phyloP scores from a whole-genome alignment of 345 rosid genomes.

The Acer yangbiense region DNA sequence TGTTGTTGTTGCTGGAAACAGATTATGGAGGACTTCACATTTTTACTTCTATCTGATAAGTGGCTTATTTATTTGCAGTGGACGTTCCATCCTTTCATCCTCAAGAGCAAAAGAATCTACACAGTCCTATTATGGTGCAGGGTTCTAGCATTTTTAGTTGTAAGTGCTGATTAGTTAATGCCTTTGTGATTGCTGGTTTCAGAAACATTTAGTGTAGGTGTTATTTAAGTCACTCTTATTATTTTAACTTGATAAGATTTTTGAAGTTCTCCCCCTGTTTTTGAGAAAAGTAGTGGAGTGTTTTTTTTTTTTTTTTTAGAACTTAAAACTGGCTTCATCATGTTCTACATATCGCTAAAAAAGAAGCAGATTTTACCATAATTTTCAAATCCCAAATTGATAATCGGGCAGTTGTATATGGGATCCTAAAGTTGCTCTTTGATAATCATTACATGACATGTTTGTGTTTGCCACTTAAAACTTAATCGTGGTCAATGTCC shows the following conservation, averaged over 20 bases:
- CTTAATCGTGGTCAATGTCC: background rate
- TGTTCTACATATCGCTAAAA: background rate
- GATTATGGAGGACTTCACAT: background rate
- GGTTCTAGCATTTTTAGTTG: constrained; percentile 91
- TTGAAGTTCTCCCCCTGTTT: background rate
- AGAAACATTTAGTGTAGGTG: background rate
- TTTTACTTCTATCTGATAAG: constrained; percentile 8
- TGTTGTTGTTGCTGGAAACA: background rate
- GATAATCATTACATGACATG: background rate
- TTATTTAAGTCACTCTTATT: background rate
- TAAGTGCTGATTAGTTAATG: constrained; percentile 44
- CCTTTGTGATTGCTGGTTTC: background rate
- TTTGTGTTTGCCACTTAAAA: background rate
- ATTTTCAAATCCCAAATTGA: background rate
- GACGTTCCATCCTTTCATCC: constrained; percentile 96
- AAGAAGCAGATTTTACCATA: background rate
- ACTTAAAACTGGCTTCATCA: background rate
- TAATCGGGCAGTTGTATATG: background rate
- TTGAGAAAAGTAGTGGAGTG: background rate
- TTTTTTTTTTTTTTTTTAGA: background rate
- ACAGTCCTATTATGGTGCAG: constrained; percentile 98
- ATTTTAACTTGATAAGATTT: background rate
- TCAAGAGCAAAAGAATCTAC: constrained; percentile 94
- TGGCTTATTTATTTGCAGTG: constrained; percentile 61
- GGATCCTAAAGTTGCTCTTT: background rate